Base-by-base conservation (phyloP, 148 eudicot genomes). In the Vaccinium corymbosum region DNA sequence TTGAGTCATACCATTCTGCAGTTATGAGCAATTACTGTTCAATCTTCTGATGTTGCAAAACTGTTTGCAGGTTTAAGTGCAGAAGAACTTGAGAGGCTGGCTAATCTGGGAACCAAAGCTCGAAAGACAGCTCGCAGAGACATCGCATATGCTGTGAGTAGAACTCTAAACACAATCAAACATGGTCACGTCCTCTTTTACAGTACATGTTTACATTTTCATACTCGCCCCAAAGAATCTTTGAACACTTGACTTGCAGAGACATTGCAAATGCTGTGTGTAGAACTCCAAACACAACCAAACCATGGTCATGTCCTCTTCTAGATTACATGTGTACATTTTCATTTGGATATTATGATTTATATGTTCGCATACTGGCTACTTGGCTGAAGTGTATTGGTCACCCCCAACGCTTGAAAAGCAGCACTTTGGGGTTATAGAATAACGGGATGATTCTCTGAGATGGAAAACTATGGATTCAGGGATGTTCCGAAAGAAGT, bases 221-320 rank as follows among this genome's bases (percentile, higher is more conserved):
- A 57, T 35, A 42, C 46, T 42, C 46, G 46, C 46, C 46, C 46
- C 46, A 42, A 42, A 42, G 46, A 42, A 42, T 42, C 5, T 42
- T 42, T 42, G 46, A 42, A 42, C 46, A 42, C 6, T 42, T 42
- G 46, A 42, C 99, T 93, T 92, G 95, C 66, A 91, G 98, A 90
- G 99, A 97, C 90, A 97, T 97, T 86, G 97, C 98, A 78, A 89
- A 91, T 90, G 94, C 93, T 87, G 98, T 96, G 86, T 92, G 99
- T 93, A 46, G 35, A 52, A 81, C 35, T 80, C 53, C 83, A 6
- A 66, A 50, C 53, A 38, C 51, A n/a, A 12, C 7, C 4, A 49
- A 48, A 55, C 42, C 46, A 15, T 52, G 61, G 20, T 22, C 80
- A 78, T 13, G 32, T 52, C 59, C 55, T 52, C 20, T 25, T 53